Conservation (phyloP, 208 protist species). For the Angomonas desouzai region DNA sequence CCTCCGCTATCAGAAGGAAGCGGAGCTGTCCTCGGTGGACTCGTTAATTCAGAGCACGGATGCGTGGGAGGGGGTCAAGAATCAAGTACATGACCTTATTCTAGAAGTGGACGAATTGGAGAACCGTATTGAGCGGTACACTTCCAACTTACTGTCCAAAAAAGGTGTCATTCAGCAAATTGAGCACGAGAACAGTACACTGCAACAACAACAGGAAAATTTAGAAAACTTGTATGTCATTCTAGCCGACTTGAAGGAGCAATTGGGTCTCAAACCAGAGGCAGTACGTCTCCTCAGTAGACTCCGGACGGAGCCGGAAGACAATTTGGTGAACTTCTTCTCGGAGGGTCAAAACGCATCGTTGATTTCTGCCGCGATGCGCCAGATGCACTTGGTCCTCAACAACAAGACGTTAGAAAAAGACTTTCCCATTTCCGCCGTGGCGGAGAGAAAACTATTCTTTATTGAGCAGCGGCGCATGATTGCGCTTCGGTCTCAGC, state of each 20-base stretch:
- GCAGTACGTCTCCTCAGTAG: slow-evolving; percentile 38
- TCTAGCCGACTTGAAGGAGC: slow-evolving; percentile 55
- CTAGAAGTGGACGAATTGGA: slow-evolving; percentile 73
- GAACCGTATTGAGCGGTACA: slow-evolving; percentile 70
- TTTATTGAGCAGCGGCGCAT: slow-evolving; percentile 73
- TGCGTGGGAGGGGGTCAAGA: slow-evolving; percentile 50
- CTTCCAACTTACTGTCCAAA: slow-evolving; percentile 68
- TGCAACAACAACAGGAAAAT: slow-evolving; percentile 79
- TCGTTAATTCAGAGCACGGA: slow-evolving; percentile 45
- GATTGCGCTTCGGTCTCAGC: slow-evolving; percentile 60
- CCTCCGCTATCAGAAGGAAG: slow-evolving; percentile 60
- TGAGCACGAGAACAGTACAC: slow-evolving; percentile 81
- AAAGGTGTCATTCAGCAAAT: slow-evolving; percentile 75
- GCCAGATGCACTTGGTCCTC: slow-evolving; percentile 66
- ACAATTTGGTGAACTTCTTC: slow-evolving; percentile 52
- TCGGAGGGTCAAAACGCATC: slow-evolving; percentile 61
- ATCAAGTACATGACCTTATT: slow-evolving; percentile 52
- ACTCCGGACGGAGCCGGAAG: slow-evolving; percentile 39
- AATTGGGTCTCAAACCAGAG: slow-evolving; percentile 52
- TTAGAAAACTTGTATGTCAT: slow-evolving; percentile 58
- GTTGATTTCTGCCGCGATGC: slow-evolving; percentile 56
- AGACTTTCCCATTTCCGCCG: slow-evolving; percentile 82
- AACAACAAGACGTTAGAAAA: slow-evolving; percentile 55
- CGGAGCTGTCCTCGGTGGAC: slow-evolving; percentile 68
- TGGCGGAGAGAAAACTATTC: slow-evolving; percentile 64